Percentiles rank a stretch among this genome's conserved stretches.
Evolutionary conservation across 306 rosid species (phyloP).

Genomic region (Rubus parviflorus): DNA sequence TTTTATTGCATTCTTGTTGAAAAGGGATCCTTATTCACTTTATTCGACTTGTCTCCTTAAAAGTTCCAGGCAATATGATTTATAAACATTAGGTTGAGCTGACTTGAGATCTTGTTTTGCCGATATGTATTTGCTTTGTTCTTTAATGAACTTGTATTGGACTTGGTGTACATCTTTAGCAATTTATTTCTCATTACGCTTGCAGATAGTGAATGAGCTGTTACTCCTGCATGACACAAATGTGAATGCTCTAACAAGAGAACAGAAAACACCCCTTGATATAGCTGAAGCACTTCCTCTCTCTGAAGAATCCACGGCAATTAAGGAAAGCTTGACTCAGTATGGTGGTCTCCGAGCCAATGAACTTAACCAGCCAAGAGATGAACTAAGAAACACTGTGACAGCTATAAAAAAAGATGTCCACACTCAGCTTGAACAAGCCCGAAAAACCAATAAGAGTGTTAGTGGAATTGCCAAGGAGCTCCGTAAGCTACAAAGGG

Average conservation of each 20-base stretch:
- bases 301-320: conserved; percentile 58
- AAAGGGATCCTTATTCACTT: not conserved
- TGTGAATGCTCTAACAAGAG: conserved; percentile 77
- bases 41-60: not conserved
- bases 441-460: conserved; percentile 72
- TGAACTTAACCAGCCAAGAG: conserved; percentile 83
- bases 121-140: conserved; percentile 1
- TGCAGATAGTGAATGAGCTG: conserved; percentile 83
- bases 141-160: not conserved
- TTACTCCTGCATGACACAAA: conserved; percentile 58
- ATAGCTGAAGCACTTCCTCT: conserved; percentile 75
- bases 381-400: conserved; percentile 73
- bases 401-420: conserved; percentile 75
- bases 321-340: conserved; percentile 56
- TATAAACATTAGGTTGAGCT: not conserved
- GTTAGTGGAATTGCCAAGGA: conserved; percentile 74
- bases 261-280: conserved; percentile 78
- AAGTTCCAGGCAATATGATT: not conserved
- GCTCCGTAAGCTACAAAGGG: conserved; percentile 67
- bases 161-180: not conserved
- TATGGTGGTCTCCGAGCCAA: conserved; percentile 63
- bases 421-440: conserved; percentile 76
- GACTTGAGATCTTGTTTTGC: conserved; percentile 1
- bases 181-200: conserved; percentile 17
- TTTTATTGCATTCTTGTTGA: not conserved